Conservation (phyloP, 2,329 filamentous ascomycete species). For the Lachnellula hyalina region DNA sequence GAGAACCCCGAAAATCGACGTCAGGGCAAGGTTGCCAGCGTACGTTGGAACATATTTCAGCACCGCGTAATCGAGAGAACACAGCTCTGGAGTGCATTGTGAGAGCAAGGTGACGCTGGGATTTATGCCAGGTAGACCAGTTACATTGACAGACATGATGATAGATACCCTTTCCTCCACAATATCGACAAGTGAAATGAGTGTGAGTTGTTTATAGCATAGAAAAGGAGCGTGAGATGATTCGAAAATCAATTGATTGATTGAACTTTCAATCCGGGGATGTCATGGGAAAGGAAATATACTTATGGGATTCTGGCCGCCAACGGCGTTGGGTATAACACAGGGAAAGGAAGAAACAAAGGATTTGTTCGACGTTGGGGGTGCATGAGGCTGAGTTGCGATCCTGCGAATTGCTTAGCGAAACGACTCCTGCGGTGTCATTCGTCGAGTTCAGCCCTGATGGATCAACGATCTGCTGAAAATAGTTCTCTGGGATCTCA, state of each 20-base stretch:
- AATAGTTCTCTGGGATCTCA: neutral
- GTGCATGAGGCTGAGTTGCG: neutral
- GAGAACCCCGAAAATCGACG: constrained; percentile 14
- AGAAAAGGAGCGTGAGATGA: neutral
- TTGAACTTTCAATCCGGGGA: neutral
- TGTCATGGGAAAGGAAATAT: neutral
- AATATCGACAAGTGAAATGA: neutral
- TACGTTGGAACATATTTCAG: constrained; percentile 15
- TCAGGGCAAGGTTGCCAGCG: constrained; percentile 29
- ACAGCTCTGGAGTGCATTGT: constrained; percentile 13
- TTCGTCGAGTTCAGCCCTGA: neutral
- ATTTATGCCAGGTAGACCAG: constrained; percentile 6
- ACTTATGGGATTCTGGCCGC: neutral
- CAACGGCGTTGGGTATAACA: neutral
- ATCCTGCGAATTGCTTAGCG: neutral
- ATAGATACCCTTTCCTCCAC: neutral
- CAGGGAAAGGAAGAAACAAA: neutral
- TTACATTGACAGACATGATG: constrained; percentile 5
- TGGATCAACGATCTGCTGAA: neutral
- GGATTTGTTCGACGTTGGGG: neutral
- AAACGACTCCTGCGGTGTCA: neutral
- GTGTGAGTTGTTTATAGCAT: neutral
- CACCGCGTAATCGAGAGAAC: constrained; percentile 13
- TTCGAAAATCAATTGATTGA: neutral
- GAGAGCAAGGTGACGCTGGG: constrained; percentile 8